Conservation (phyloP, 2,329 filamentous ascomycete genomes). For the Dendrostoma leiphaemia region DNA sequence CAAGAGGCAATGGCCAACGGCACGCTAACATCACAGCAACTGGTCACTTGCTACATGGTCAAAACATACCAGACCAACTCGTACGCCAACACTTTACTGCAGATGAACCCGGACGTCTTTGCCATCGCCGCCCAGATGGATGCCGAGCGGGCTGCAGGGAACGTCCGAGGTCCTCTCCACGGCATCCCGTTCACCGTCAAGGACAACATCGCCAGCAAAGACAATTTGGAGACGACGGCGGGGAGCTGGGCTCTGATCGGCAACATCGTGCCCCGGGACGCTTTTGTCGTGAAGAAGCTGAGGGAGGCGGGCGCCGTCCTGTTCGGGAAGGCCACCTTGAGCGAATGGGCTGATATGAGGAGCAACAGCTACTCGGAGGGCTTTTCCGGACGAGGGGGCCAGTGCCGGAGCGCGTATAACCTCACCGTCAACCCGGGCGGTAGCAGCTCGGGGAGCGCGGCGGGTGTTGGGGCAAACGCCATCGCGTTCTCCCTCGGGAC, state of each 20-base stretch:
- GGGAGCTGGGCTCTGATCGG: constrained; percentile 67
- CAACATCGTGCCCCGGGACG: constrained; percentile 65
- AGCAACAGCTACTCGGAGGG: constrained; percentile 66
- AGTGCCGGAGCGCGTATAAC: constrained; percentile 66
- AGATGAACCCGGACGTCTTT: constrained; percentile 67
- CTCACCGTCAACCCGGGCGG: constrained; percentile 67
- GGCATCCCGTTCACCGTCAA: constrained; percentile 76
- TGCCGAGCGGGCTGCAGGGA: constrained; percentile 53
- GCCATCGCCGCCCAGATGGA: constrained; percentile 61
- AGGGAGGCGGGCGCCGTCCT: constrained; percentile 66
- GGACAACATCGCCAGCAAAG: constrained; percentile 68
- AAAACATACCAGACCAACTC: constrained; percentile 60
- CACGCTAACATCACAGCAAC: constrained; percentile 54
- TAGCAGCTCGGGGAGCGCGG: constrained; percentile 64
- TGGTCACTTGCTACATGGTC: constrained; percentile 61
- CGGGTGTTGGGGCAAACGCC: constrained; percentile 59
- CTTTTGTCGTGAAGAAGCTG: constrained; percentile 59
- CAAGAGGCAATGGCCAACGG: constrained; percentile 56
- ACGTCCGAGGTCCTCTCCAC: constrained; percentile 64
- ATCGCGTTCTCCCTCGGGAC: constrained; percentile 64
- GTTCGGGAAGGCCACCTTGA: constrained; percentile 68
- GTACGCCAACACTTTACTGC: constrained; percentile 63
- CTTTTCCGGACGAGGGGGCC: constrained; percentile 59
- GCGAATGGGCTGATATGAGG: constrained; percentile 74
- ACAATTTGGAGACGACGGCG: constrained; percentile 72